Evolutionary conservation across 2,329 filamentous ascomycete species (phyloP).

Genomic region (Scedosporium boydii): DNA sequence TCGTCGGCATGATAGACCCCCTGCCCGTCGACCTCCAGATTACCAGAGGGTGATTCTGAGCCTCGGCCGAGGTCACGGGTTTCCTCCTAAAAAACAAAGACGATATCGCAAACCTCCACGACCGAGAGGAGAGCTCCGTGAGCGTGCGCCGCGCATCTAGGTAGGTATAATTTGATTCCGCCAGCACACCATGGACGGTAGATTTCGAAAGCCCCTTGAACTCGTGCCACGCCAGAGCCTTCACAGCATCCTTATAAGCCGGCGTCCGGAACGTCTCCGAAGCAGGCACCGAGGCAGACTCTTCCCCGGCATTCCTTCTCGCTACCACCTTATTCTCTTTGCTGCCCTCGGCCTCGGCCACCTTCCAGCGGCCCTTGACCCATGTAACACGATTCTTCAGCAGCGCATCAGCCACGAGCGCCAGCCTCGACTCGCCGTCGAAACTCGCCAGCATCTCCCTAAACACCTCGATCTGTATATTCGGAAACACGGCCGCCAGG

Average conservation of each 20-base stretch:
- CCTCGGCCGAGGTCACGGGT: conserved; percentile 42
- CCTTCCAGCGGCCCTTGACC: conserved; percentile 59
- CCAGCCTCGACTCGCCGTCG: conserved; percentile 65
- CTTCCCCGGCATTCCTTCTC: conserved; percentile 19
- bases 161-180: conserved; percentile 74
- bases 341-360: conserved; percentile 19
- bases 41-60: conserved; percentile 53
- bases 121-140: conserved; percentile 58
- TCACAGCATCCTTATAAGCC: conserved; percentile 60
- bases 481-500: conserved; percentile 65
- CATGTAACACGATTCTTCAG: conserved; percentile 62
- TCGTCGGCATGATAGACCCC: conserved; percentile 46
- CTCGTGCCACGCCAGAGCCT: conserved; percentile 59
- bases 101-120: conserved; percentile 68
- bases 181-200: conserved; percentile 68
- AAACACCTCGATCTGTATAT: conserved; percentile 75
- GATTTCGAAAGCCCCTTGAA: conserved; percentile 67
- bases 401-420: conserved; percentile 67
- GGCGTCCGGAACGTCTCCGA: conserved; percentile 59
- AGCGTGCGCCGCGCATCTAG: conserved; percentile 61
- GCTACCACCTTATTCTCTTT: conserved; percentile 11
- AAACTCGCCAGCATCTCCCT: conserved; percentile 70
- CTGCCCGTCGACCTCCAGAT: conserved; percentile 49
- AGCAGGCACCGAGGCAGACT: conserved; percentile 32
- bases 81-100: conserved; percentile 56